A percentile compares a stretch with the other conserved stretches of the same genome.
These are phyloP conservation scores for Sequoia sempervirens DNA, from an alignment of 75 land plant genomes.

Conservation along the genomic window DNA sequence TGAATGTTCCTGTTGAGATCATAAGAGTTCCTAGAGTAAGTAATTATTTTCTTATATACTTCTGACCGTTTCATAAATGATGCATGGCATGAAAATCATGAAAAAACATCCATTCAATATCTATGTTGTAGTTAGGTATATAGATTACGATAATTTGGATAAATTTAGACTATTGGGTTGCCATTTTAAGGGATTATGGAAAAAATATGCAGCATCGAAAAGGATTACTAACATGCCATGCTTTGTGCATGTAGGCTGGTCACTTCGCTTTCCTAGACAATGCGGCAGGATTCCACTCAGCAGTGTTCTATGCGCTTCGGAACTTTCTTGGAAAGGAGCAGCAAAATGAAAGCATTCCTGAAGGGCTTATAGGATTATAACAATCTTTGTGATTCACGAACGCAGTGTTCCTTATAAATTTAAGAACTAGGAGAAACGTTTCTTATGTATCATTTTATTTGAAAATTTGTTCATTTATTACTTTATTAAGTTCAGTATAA, in stretches of 20 bases:
- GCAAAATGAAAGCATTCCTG: constrained; percentile 29
- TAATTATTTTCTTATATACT: not conserved
- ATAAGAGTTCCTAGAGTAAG: constrained; percentile 74
- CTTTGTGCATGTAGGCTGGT: constrained; percentile 53
- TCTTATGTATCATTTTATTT: not conserved
- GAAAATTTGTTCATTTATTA: not conserved
- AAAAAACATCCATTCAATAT: not conserved
- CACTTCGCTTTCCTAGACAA: constrained; percentile 92
- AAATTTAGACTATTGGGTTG: not conserved
- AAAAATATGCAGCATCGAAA: not conserved
- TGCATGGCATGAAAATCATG: not conserved
- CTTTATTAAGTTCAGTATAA: not conserved
- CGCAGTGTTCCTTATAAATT: not conserved
- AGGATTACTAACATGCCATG: not conserved
- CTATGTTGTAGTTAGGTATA: not conserved
- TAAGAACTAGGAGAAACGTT: not conserved
- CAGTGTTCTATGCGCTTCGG: constrained; percentile 76
- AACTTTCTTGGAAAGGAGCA: constrained; percentile 24
- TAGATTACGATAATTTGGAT: not conserved
- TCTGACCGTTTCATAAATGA: not conserved
- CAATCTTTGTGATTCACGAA: not conserved
- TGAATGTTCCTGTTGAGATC: constrained; percentile 88
- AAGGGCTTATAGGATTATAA: constrained; percentile 28
- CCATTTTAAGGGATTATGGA: not conserved
- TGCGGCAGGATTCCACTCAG: constrained; percentile 68